Conservation (phyloP, 1,284 basidiomycete species). For the Malassezia sympodialis region DNA sequence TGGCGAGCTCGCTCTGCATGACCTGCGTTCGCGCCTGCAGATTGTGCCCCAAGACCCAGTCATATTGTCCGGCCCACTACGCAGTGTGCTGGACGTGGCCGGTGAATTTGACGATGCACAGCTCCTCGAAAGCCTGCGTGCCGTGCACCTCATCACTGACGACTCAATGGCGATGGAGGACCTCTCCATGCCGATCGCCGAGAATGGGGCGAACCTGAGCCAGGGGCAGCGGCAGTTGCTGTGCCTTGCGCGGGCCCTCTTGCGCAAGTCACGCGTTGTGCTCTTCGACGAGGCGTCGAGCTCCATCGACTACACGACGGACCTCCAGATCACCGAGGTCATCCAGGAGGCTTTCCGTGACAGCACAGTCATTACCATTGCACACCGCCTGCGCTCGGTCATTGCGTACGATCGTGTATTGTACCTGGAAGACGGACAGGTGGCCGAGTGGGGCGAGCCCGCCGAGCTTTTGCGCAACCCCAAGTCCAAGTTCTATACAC, state of each 20-base stretch:
- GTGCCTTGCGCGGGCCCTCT: conserved; percentile 39
- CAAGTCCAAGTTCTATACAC: conserved; percentile 25
- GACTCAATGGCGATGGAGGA: conserved; percentile 14
- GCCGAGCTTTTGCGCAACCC: conserved; percentile 47
- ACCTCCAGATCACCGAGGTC: conserved; percentile 58
- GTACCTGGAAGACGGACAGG: conserved; percentile 51
- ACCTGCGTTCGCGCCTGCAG: conserved; percentile 52
- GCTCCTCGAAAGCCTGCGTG: conserved; percentile 18
- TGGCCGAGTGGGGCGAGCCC: conserved; percentile 53
- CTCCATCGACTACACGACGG: conserved; percentile 38
- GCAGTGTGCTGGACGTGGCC: conserved; percentile 32
- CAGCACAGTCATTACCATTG: conserved; percentile 70
- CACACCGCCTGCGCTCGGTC: conserved; percentile 53
- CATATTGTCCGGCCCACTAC: conserved; percentile 35
- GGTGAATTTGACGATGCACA: conserved; percentile 28
- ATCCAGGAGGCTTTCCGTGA: conserved; percentile 68
- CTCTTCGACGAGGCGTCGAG: conserved; percentile 47
- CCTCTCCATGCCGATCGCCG: conserved; percentile 29
- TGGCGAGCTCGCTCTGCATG: conserved; percentile 49
- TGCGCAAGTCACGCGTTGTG: conserved; percentile 33
- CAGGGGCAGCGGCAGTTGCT: conserved; percentile 43
- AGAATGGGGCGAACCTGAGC: conserved; percentile 40
- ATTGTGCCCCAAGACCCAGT: conserved; percentile 51
- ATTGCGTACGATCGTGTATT: conserved; percentile 51
- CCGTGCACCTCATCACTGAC: conserved; percentile 2